These are phyloP conservation scores for Phytophthora meadii DNA, from an alignment of 352 stramenopile species.

Conservation along the genomic window DNA sequence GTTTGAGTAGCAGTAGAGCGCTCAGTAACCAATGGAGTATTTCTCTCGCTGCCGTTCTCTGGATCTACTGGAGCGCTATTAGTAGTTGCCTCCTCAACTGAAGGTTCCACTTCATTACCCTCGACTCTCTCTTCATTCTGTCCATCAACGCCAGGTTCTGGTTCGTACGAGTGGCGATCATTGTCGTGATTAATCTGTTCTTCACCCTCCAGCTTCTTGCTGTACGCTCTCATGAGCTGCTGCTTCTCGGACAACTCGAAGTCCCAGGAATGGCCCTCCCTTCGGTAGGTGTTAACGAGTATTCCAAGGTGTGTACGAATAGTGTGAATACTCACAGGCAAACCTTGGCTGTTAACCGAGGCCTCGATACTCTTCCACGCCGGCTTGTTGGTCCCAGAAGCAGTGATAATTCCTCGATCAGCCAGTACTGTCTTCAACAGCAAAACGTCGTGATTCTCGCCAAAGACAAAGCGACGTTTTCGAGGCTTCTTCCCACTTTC, in stretches of 20 bases:
- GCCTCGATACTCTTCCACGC: slow-evolving; percentile 25
- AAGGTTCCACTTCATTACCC: neutral
- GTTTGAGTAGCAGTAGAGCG: neutral
- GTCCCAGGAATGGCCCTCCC: neutral
- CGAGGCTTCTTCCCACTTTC: slow-evolving; percentile 6
- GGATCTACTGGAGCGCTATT: neutral
- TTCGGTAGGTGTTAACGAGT: slow-evolving; percentile 16
- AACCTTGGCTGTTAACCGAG: slow-evolving; percentile 21
- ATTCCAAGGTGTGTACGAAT: slow-evolving; percentile 23
- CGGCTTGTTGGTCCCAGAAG: slow-evolving; percentile 7
- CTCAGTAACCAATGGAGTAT: neutral
- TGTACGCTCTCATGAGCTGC: slow-evolving; percentile 21
- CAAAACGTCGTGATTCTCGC: slow-evolving; percentile 24
- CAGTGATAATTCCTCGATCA: slow-evolving; percentile 1
- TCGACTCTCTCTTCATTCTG: neutral
- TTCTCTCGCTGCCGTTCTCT: too few species aligned
- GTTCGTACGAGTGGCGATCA: slow-evolving; percentile 6
- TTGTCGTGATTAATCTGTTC: slow-evolving; percentile 1
- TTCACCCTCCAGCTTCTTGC: slow-evolving; percentile 17
- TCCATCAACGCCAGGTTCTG: neutral
- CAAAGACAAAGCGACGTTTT: slow-evolving; percentile 25
- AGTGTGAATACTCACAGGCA: slow-evolving; percentile 20
- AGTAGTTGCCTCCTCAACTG: neutral
- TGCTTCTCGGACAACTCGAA: slow-evolving; percentile 21
- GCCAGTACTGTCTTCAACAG: slow-evolving; percentile 24